phyloP scores from a whole-genome alignment of 441 rosid genomes.

The Populus tomentosa region DNA sequence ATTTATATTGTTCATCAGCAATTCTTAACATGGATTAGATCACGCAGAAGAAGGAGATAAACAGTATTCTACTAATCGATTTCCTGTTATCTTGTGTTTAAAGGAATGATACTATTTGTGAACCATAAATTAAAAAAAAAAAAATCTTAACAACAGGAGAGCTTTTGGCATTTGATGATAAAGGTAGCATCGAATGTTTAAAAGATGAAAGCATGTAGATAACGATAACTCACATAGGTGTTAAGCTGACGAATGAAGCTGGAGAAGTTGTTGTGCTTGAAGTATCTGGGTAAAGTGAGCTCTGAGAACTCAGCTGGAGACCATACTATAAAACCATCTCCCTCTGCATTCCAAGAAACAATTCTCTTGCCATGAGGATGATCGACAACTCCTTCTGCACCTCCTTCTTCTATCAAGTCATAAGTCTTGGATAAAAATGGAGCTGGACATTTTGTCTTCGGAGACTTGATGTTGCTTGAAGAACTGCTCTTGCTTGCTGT shows the following conservation, averaged over 20 bases:
- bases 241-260: constrained; percentile 85
- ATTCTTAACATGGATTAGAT: background rate
- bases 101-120: too few species aligned
- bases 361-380: constrained; percentile 16
- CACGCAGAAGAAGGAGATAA: background rate
- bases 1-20: background rate
- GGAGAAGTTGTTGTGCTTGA: constrained; percentile 81
- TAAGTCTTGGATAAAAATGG: constrained; percentile 53
- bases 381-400: background rate
- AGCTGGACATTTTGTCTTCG: constrained; percentile 35
- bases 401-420: constrained; percentile 47
- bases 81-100: too few species aligned
- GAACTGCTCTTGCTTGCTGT: background rate
- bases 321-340: constrained; percentile 57
- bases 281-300: constrained; percentile 49
- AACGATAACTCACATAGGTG: constrained; percentile 51
- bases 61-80: too few species aligned
- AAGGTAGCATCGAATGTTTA: too few species aligned
- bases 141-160: background rate
- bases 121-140: too few species aligned
- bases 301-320: constrained; percentile 56
- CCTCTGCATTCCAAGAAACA: constrained; percentile 52
- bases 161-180: too few species aligned
- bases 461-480: constrained; percentile 10
- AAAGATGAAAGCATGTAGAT: too few species aligned